Evolutionary conservation across 1,284 basidiomycete genomes (phyloP), one percentile per base, ranked within the genome.

Genomic region (Sphagnurus paluster): DNA sequence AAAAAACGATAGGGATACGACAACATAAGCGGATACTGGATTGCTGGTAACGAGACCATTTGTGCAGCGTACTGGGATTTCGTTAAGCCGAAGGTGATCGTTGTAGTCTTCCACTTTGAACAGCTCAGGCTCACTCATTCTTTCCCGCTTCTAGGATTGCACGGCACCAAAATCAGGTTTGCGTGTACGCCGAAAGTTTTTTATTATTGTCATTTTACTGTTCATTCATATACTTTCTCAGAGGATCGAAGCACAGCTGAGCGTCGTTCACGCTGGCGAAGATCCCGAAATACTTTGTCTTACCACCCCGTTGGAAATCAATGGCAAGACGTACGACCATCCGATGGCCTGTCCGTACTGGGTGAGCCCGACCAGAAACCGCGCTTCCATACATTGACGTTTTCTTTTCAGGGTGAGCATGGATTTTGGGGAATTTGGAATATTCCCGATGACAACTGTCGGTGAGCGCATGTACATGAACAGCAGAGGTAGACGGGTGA

Each of bases 31-130:
- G 55, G 55, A 0, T 48, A 53, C 20, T 56, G 55, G 53, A 35
- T 47, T 8, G 40, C 25, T 23, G 41, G 34, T 13, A 44, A 50
- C 16, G 55, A 52, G 17, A 41, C 30, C 7, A 7, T 37, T 3
- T 56, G 55, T 30, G 38, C 44, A 1, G 41, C 55, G 7, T 56
- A 52, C 23, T 56, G 55, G 55, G 48, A 52, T 10, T 34, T 11
- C 9, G 37, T 45, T 20, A 49, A 48, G 21, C 17, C 20, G 13
- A 56, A 52, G 48, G 55, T 56, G n/a, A 13, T 14, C 17, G 9
- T 5, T 14, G 20, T 9, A 3, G 6, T 17, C 28, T 11, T 8
- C 28, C 14, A 5, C 17, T 9, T 13, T 4, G 5, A 2, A 2
- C 16, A 4, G 3, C 19, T 8, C 7, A 14, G n/a, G n/a, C n/a